Evolutionary conservation across 2,329 filamentous ascomycete genomes (phyloP).

Genomic region (Paecilomyces fulvus): DNA sequence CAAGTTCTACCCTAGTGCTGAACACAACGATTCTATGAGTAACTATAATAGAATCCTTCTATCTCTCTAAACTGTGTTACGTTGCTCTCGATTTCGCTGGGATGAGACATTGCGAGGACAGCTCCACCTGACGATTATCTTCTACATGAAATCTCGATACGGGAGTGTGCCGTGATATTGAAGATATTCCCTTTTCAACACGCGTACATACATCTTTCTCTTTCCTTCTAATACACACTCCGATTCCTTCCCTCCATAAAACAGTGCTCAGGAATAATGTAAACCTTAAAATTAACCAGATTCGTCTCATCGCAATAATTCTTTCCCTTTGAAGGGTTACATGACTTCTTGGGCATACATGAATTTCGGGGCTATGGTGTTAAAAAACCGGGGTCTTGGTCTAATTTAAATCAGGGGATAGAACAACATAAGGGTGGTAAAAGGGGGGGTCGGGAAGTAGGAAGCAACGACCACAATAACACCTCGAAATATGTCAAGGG

Average conservation of each 20-base stretch:
- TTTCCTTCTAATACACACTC: conserved; percentile 1
- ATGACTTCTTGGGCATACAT: conserved; percentile 36
- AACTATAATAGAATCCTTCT: no score
- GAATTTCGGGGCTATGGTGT: conserved; percentile 24
- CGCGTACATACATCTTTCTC: conserved; percentile 1
- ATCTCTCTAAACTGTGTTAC: no score
- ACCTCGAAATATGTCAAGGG: conserved; percentile 1
- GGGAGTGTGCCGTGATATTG: neutral
- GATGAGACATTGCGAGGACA: no score
- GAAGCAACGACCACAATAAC: conserved; percentile 5
- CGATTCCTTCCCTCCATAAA: neutral
- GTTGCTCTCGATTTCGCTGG: no score
- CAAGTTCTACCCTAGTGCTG: no score
- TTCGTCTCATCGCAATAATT: conserved; percentile 25
- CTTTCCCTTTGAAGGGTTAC: conserved; percentile 27
- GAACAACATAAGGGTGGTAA: conserved; percentile 11
- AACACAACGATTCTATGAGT: no score
- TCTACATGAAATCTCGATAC: neutral
- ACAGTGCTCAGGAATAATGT: neutral
- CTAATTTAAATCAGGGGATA: conserved; percentile 25
- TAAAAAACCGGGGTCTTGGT: conserved; percentile 21
- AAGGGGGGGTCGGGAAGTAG: conserved; percentile 2
- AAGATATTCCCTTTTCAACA: neutral
- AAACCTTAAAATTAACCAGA: neutral
- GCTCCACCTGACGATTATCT: no score